These are phyloP conservation scores for Lanmaoa pseudosensibilis DNA, from an alignment of 768 basidiomycete genomes.

Conservation along the genomic window DNA sequence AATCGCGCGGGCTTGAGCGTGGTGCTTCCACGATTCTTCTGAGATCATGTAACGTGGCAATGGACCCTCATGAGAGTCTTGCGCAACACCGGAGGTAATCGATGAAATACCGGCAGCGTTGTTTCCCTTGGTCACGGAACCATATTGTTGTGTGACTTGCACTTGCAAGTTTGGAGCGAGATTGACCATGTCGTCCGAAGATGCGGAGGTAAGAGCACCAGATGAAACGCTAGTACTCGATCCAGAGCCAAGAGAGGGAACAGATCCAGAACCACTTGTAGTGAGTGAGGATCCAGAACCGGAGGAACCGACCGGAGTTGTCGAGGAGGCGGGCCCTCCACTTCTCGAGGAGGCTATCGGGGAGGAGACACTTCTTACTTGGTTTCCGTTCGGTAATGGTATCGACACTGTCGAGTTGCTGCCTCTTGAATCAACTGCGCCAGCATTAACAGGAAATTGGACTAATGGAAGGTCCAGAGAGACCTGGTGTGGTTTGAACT, in stretches of 20 bases:
- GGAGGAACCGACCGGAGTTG: conserved; percentile 39
- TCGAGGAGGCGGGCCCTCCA: conserved; percentile 24
- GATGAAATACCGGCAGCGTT: conserved; percentile 28
- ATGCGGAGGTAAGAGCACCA: conserved; percentile 47
- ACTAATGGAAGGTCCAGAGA: conserved; percentile 48
- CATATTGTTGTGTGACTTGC: conserved; percentile 52
- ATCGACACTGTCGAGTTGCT: conserved; percentile 48
- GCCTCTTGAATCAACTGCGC: conserved; percentile 33
- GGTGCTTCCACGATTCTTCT: conserved; percentile 84
- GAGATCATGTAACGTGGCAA: conserved; percentile 57
- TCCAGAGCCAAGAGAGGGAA: conserved; percentile 50
- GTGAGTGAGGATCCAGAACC: conserved; percentile 49
- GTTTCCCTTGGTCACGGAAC: conserved; percentile 33
- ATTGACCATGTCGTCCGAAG: conserved; percentile 56
- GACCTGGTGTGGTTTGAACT: conserved; percentile 65
- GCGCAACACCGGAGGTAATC: conserved; percentile 37
- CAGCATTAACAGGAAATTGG: conserved; percentile 39
- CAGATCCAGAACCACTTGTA: conserved; percentile 47
- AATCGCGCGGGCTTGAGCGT: conserved; percentile 79
- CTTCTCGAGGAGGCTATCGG: conserved; percentile 50
- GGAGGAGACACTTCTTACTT: conserved; percentile 67
- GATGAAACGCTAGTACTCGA: conserved; percentile 49
- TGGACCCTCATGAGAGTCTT: conserved; percentile 43
- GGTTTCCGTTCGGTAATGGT: conserved; percentile 45
- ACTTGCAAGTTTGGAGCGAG: conserved; percentile 45